Evolutionary conservation across 768 basidiomycete species (phyloP), one percentile per base, ranked within the genome.

Genomic region (Pulveroboletus sp.): DNA sequence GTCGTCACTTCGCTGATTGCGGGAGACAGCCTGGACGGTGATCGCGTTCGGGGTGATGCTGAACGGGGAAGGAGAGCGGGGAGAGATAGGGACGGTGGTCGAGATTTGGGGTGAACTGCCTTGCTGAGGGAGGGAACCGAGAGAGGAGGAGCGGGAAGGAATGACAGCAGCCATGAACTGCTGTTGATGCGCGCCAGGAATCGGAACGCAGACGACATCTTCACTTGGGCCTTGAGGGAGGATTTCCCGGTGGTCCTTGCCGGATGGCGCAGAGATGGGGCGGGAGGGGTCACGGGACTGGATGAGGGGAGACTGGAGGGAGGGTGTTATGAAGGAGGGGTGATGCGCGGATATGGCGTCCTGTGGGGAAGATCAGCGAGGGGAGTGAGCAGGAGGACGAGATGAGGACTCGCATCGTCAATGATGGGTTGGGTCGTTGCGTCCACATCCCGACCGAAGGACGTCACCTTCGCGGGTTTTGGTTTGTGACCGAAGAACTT

Each of bases 401-500:
- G 27, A 39, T 6, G 10, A 6, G 3, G 6, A 67, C 65, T 38
- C 31, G 43, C 66, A 51, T 67, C 66, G 52, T 69, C 66, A n/a
- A 67, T 67, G 55, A 56, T 46, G 31, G 59, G 52, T 0, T 50
- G 60, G 11, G 52, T 43, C 14, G 55, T 43, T 47, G 51, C 52
- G 35, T 56, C 61, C 38, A 43, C 56, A 50, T 64, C 65, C 48
- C 52, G 57, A 21, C 44, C 59, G 55, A 46, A 60, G 40, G 54
- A 63, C 17, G 52, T 64, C 18, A 64, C 58, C 47, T 65, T 72
- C 8, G 69, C 48, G 26, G 61, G 50, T 62, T 75, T 80, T 48
- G 61, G 56, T 58, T 79, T 83, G 62, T 73, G 70, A 24, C 72
- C 71, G 50, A 85, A 84, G 38, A 85, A 66, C 69, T 76, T 83